Evolutionary conservation across 2,329 filamentous ascomycete species (phyloP).

Genomic region (Xylaria sp.): DNA sequence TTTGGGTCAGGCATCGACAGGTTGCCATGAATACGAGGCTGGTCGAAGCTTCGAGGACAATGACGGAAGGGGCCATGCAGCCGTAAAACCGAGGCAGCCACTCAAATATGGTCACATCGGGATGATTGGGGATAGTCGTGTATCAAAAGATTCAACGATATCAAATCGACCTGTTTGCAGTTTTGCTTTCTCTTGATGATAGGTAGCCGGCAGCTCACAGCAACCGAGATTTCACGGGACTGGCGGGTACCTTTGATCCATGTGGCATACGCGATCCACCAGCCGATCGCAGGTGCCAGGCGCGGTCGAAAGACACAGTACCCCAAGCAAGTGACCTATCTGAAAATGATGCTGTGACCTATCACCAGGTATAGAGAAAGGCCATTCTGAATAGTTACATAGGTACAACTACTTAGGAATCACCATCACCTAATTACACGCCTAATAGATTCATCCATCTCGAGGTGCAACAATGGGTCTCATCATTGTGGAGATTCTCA

Average conservation of each 20-base stretch:
- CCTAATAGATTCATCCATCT: too few species aligned
- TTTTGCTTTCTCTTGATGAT: not conserved
- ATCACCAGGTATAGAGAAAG: too few species aligned
- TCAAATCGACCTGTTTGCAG: slow-evolving; percentile 12
- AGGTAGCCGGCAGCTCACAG: not conserved
- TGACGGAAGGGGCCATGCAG: not conserved
- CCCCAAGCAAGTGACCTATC: too few species aligned
- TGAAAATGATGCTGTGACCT: too few species aligned
- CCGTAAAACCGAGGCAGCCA: not conserved
- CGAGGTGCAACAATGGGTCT: too few species aligned
- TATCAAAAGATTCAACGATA: not conserved
- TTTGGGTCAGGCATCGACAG: not conserved
- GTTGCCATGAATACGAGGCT: not conserved
- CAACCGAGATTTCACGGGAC: too few species aligned
- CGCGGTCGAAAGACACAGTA: too few species aligned
- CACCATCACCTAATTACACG: too few species aligned
- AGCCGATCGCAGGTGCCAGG: not conserved
- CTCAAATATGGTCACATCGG: not conserved
- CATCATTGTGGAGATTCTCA: too few species aligned
- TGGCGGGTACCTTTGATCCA: too few species aligned
- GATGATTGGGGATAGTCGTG: not conserved
- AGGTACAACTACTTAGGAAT: too few species aligned
- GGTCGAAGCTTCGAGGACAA: not conserved
- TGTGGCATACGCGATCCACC: not conserved
- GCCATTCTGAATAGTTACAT: too few species aligned